These are phyloP conservation scores for Hypoxylon lienhwacheense DNA, from an alignment of 495 filamentous ascomycete genomes.

Conservation along the genomic window DNA sequence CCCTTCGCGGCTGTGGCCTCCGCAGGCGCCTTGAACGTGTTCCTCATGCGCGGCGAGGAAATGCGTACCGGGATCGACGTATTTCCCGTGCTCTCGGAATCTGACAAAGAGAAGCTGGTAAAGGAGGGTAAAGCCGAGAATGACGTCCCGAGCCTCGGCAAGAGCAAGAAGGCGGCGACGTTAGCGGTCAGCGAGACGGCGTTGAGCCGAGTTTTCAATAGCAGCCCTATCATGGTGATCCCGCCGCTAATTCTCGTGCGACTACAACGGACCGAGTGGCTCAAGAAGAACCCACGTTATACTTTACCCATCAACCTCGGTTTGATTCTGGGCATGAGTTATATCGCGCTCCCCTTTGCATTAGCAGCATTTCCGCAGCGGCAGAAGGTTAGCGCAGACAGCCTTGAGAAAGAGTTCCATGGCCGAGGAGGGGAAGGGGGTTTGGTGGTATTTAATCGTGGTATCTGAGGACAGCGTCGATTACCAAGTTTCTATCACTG, in stretches of 20 bases:
- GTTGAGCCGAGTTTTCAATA: slow-evolving; percentile 82
- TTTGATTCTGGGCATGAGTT: slow-evolving; percentile 75
- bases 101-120: slow-evolving; percentile 57
- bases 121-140: slow-evolving; percentile 55
- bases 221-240: slow-evolving; percentile 94
- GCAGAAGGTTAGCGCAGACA: slow-evolving; percentile 71
- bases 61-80: slow-evolving; percentile 92
- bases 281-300: slow-evolving; percentile 69
- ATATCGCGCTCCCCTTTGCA: slow-evolving; percentile 83
- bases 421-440: slow-evolving; percentile 71
- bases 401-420: slow-evolving; percentile 81
- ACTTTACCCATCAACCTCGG: slow-evolving; percentile 80
- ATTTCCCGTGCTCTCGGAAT: slow-evolving; percentile 70
- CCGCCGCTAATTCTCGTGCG: slow-evolving; percentile 83
- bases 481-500: neutral
- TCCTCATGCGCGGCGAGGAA: slow-evolving; percentile 96
- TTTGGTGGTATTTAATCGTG: slow-evolving; percentile 87
- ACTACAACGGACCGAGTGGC: slow-evolving; percentile 75
- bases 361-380: slow-evolving; percentile 90
- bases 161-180: slow-evolving; percentile 81
- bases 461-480: slow-evolving; percentile 57
- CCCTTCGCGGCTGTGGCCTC: slow-evolving; percentile 93
- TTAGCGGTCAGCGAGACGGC: slow-evolving; percentile 92
- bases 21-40: slow-evolving; percentile 89
- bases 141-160: slow-evolving; percentile 70